Evolutionary conservation across 176 grass and related monocot genomes (phyloP), one percentile per base, ranked within the genome.

Genomic region (Triticum turgidum): DNA sequence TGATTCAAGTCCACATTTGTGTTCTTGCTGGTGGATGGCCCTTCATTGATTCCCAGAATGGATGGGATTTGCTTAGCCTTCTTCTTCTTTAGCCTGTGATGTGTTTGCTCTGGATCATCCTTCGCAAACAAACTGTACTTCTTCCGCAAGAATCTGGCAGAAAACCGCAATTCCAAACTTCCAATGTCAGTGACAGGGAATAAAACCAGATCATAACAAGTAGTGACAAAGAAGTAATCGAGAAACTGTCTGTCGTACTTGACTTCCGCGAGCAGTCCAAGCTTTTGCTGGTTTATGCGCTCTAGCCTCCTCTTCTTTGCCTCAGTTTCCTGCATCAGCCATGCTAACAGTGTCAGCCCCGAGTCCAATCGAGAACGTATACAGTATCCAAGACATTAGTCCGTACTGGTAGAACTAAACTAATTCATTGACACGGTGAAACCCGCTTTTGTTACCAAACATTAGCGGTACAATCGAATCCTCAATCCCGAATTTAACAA

Each of bases 101-200:
- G 80, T 1, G 11, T 72, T 65, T 67, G 74, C 38, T 89, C 88
- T 1, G 77, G 75, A 4, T 66, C 79, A 24, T 74, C 73, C 33
- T 91, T 91, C 3, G 10, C 65, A 47, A 98, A 80, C 6, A 62
- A 82, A 17, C 45, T 30, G 38, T 80, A 80, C 64, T 90, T 98
- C 79, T 71, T 92, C 82, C 61, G 77, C 79, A 98, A 85, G 76
- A 98, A 95, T 77, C 93, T 95, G 67, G n/a, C 15, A 85, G 12
- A 44, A 83, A 13, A 69, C 83, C 42, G 11, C 6, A 84, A 34
- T 61, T 25, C 6, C 65, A 75, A 8, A 9, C 18, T 59, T 59
- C 18, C 20, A 7, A 74, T n/a, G 73, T 83, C 62, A 89, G 38
- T 1, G 35, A 10, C 80, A 82, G 44, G 24, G 56, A 51, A 37